Base-by-base conservation (phyloP, 1,284 basidiomycete species). In the Apiotrichum brassicae region DNA sequence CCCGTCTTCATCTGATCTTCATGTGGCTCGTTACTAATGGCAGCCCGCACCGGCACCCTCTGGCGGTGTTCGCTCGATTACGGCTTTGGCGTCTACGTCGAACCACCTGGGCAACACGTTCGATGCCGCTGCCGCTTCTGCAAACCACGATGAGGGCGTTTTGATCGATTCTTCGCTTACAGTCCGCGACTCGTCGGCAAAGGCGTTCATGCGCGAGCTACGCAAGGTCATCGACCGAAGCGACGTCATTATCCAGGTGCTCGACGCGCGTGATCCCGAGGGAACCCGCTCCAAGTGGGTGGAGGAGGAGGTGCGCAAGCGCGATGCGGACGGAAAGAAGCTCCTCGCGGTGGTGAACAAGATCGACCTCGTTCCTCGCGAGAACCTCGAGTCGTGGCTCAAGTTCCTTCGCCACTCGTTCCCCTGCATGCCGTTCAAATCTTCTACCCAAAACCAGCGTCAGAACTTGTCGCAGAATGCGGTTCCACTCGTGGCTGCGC, bases 341-440 rank as follows among this genome's bases (percentile, higher is more conserved):
- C 75, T 95, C 32, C 81, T 97, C 1, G 87, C 90, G 46, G 87
- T 94, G 4, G 70, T 95, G 22, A 95, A 95, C 72, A 95, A 95
- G 76, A 86, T 94, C 54, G 91, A 97, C 70, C 80, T 98, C 5
- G 85, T 98, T 3, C 91, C 94, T 3, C 80, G 83, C 44, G 80
- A 83, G 16, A 95, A 95, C 62, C 87, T 93, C 4, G 85, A 93
- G 66, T 79, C 81, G 34, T 98, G 94, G 94, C 77, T 97, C 20
- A 83, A 83, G 53, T 82, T 94, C 68, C 80, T 98, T 6, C 84
- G 92, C 13, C 87, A 95, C 68, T 84, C 86, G 16, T 92, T 91
- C 6, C 92, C 94, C 0, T 93, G 91, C 0, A 80, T 98, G 46
- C 90, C 95, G 0, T 97, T 97, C 78, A 86, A 89, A 57, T 91